phyloP scores from a whole-genome alignment of 1,284 basidiomycete species.

The Trametes pubescens region DNA sequence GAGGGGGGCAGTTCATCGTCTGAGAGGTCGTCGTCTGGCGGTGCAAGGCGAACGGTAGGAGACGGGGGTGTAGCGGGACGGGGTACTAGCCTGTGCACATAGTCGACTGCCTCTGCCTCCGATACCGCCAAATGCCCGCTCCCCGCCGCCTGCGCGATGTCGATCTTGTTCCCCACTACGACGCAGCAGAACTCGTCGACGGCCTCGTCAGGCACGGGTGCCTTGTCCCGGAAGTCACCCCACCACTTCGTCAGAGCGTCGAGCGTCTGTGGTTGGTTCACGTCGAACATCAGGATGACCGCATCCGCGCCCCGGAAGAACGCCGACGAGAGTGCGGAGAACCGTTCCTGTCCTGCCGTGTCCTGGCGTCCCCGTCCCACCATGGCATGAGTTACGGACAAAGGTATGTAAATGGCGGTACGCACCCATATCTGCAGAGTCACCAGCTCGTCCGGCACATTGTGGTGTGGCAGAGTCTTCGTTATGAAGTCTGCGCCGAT shows the following conservation, averaged over 20 bases:
- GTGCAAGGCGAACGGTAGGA: constrained; percentile 33
- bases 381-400: constrained; percentile 1
- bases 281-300: constrained; percentile 82
- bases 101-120: constrained; percentile 49
- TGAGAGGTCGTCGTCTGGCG: constrained; percentile 11
- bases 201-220: constrained; percentile 71
- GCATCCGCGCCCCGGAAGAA: constrained; percentile 88
- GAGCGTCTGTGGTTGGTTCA: constrained; percentile 69
- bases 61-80: constrained; percentile 42
- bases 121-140: constrained; percentile 37
- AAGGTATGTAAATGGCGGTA: constrained; percentile 24
- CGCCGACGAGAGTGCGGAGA: constrained; percentile 79
- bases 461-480: constrained; percentile 71
- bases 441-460: constrained; percentile 58
- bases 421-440: constrained; percentile 83
- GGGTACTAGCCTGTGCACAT: constrained; percentile 68
- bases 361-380: constrained; percentile 51
- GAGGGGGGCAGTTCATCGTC: constrained; percentile 25
- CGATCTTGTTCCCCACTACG: constrained; percentile 84
- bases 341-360: constrained; percentile 85
- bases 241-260: constrained; percentile 75
- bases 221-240: constrained; percentile 71
- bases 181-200: constrained; percentile 72
- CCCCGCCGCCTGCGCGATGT: constrained; percentile 48
- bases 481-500: constrained; percentile 87